Evolutionary conservation across 2,329 filamentous ascomycete species (phyloP).

Genomic region (Penicillium capsulatum): DNA sequence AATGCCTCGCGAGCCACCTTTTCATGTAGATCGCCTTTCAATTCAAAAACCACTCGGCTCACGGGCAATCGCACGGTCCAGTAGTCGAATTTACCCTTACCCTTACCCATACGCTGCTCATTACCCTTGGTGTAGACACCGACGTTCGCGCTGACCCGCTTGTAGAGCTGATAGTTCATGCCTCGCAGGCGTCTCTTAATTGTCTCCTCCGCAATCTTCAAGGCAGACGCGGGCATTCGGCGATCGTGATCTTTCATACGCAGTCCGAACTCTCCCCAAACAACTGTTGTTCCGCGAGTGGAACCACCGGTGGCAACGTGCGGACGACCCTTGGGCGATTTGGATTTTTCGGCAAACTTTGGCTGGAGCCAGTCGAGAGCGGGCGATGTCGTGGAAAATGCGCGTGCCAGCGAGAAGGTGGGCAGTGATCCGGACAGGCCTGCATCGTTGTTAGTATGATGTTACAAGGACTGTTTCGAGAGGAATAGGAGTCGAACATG

Average conservation of each 20-base stretch:
- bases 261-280: conserved; percentile 94
- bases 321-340: conserved; percentile 81
- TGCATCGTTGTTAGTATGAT: conserved; percentile 7
- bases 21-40: conserved; percentile 90
- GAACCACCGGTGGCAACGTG: conserved; percentile 88
- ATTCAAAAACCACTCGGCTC: conserved; percentile 86
- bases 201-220: conserved; percentile 89
- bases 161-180: conserved; percentile 88
- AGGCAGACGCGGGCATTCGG: conserved; percentile 76
- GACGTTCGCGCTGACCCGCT: conserved; percentile 84
- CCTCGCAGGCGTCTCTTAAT: conserved; percentile 85
- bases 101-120: conserved; percentile 98
- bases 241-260: conserved; percentile 92
- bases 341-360: conserved; percentile 72
- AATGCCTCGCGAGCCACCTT: conserved; percentile 92
- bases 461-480: not conserved
- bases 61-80: conserved; percentile 90
- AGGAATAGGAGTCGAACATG: conserved; percentile 25
- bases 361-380: conserved; percentile 75
- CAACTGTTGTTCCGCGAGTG: conserved; percentile 85
- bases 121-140: conserved; percentile 95
- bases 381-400: conserved; percentile 67
- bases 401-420: conserved; percentile 48
- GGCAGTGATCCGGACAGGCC: conserved; percentile 27
- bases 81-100: conserved; percentile 94